Base-by-base conservation (phyloP, 768 basidiomycete species). In the Lactarius pseudohatsudake region DNA sequence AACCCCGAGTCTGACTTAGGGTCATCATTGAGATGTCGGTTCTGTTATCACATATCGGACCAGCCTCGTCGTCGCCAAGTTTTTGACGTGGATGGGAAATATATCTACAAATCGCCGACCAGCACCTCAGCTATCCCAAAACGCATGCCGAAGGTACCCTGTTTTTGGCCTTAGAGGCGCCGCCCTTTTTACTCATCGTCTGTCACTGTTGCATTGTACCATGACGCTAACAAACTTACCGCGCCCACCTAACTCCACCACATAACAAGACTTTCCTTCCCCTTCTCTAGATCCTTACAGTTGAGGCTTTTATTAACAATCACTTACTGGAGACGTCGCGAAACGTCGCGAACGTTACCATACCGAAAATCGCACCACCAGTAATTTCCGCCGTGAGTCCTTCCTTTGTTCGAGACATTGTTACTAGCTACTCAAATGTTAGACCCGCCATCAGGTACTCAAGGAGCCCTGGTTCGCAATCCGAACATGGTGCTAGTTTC, bases 331-430 rank as follows among this genome's bases (percentile, higher is more conserved):
- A 60, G 58, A 13, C 32, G 8, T 30, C 38, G 18, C 22, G 18
- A 18, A 18, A 38, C 38, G 34, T 34, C 34, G 34, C 34, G 9
- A 34, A 34, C 9, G 36, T 40, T 54, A 22, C n/a, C 36, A 20
- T 54, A n/a, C 53, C 1, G 0, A 53, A 16, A 50, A 34, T 61
- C 47, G 22, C 26, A 34, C 13, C 22, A 38, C 28, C 10, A 36
- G 54, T 60, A 59, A 65, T 65, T 13, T 65, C 59, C 59, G 59
- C 32, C 26, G 13, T 43, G 22, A 3, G 22, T 55, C 60, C 22
- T 28, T 53, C n/a, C 32, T 36, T 59, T 16, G 15, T 43, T 8
- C 50, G n/a, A 26, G 41, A 41, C 15, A 4, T 40, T 3, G 7
- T n/a, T 30, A 43, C n/a, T 45, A 26, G 16, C 9, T 53, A 30